phyloP scores from a whole-genome alignment of 2,329 filamentous ascomycete genomes.

The Colletotrichum sp. region DNA sequence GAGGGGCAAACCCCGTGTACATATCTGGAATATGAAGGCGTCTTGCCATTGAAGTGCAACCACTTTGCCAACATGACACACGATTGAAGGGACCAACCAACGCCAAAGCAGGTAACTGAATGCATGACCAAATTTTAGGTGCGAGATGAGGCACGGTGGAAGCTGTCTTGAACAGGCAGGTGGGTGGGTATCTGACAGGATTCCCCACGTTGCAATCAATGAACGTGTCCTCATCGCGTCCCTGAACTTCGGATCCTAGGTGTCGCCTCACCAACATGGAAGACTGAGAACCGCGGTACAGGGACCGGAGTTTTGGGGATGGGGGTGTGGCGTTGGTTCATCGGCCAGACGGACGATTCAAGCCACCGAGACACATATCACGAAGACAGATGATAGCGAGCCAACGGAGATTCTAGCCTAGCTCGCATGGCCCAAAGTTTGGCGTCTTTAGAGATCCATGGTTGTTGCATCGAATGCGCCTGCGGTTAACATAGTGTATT shows the following conservation, averaged over 20 bases:
- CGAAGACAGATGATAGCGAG: background rate
- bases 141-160: background rate
- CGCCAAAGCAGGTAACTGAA: background rate
- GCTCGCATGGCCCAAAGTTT: background rate
- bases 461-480: background rate
- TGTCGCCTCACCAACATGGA: background rate
- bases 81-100: background rate
- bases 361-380: background rate
- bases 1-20: background rate
- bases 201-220: slow-evolving; percentile 2
- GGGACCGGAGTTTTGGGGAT: background rate
- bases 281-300: background rate
- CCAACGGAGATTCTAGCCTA: background rate
- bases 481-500: background rate
- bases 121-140: slow-evolving; percentile 7
- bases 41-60: background rate
- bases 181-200: slow-evolving; percentile 8
- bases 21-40: slow-evolving; percentile 2
- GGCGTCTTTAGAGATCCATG: background rate
- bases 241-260: background rate
- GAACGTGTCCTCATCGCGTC: slow-evolving; percentile 18
- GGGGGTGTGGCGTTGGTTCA: background rate
- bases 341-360: background rate
- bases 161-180: slow-evolving; percentile 17
- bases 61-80: background rate